Evolutionary conservation across 2,329 filamentous ascomycete species (phyloP).

Genomic region (Aspergillus quadricinctus): DNA sequence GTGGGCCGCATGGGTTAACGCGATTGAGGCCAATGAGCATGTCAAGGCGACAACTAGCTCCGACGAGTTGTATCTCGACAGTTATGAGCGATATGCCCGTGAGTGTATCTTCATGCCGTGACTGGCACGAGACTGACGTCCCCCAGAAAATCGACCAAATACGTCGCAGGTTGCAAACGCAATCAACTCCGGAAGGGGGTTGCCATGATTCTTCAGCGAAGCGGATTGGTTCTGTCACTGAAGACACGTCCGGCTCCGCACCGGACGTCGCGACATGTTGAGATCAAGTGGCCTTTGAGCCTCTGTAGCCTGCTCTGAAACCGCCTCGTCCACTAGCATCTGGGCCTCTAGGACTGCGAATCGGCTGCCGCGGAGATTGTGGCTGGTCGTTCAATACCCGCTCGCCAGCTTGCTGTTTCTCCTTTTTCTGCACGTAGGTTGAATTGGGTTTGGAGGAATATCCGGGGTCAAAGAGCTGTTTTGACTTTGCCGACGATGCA

Average conservation of each 20-base stretch:
- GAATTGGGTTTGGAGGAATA: conserved; percentile 63
- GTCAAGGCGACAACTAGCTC: conserved; percentile 64
- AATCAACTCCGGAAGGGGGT: conserved; percentile 52
- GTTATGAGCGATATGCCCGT: conserved; percentile 60
- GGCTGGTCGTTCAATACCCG: conserved; percentile 34
- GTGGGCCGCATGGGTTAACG: conserved; percentile 66
- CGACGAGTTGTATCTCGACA: conserved; percentile 63
- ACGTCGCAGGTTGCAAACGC: conserved; percentile 57
- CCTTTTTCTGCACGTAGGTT: conserved; percentile 42
- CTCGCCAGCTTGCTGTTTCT: conserved; percentile 35
- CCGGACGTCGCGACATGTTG: neutral
- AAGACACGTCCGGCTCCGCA: neutral
- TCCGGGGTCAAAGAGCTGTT: conserved; percentile 73
- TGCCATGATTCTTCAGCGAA: conserved; percentile 39
- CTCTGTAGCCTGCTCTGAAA: conserved; percentile 68
- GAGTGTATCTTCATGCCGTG: conserved; percentile 21
- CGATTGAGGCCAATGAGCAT: conserved; percentile 61
- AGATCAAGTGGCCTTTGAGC: conserved; percentile 41
- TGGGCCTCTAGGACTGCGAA: conserved; percentile 72
- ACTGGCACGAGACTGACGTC: conserved; percentile 6
- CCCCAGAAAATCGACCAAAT: conserved; percentile 54
- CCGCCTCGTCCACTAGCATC: conserved; percentile 72
- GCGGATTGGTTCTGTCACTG: neutral
- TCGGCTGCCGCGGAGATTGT: conserved; percentile 51
- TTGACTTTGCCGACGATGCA: conserved; percentile 35